Percentiles rank a stretch among this genome's conserved stretches.
Evolutionary conservation across 73 alveolate genomes (phyloP).

Genomic region (Urostyla sp.): DNA sequence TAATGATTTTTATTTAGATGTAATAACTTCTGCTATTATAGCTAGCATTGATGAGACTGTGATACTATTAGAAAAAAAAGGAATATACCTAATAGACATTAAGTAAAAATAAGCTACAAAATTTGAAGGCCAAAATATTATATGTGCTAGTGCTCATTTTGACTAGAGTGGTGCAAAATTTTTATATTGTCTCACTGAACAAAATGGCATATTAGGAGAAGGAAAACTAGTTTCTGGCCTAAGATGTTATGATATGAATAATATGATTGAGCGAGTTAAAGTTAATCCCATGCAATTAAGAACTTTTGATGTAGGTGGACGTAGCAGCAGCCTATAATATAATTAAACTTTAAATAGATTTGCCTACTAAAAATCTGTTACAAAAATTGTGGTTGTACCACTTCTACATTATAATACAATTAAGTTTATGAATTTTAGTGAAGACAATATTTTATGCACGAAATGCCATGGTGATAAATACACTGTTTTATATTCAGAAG

Average conservation of each 20-base stretch:
- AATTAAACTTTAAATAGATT: not conserved
- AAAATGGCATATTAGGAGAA: no score
- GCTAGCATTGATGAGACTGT: no score
- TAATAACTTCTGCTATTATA: no score
- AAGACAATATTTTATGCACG: not conserved
- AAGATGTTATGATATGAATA: slow-evolving; percentile 15
- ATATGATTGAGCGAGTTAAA: not conserved
- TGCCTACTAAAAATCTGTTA: not conserved
- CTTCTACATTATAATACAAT: not conserved
- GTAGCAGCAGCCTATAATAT: not conserved
- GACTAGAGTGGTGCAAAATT: no score
- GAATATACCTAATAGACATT: no score
- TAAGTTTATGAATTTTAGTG: not conserved
- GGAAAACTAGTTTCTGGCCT: slow-evolving; percentile 12
- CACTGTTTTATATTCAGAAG: not conserved
- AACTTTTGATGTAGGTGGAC: not conserved
- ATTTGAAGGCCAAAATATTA: no score
- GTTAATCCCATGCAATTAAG: not conserved
- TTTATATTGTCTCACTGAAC: no score
- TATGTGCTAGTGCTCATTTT: no score
- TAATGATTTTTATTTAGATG: no score
- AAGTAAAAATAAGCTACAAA: no score
- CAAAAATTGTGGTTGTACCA: not conserved
- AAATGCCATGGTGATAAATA: not conserved
- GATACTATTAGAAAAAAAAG: no score